Base-by-base conservation (phyloP, 1,284 basidiomycete species). In the Xerocomus minutiporus region DNA sequence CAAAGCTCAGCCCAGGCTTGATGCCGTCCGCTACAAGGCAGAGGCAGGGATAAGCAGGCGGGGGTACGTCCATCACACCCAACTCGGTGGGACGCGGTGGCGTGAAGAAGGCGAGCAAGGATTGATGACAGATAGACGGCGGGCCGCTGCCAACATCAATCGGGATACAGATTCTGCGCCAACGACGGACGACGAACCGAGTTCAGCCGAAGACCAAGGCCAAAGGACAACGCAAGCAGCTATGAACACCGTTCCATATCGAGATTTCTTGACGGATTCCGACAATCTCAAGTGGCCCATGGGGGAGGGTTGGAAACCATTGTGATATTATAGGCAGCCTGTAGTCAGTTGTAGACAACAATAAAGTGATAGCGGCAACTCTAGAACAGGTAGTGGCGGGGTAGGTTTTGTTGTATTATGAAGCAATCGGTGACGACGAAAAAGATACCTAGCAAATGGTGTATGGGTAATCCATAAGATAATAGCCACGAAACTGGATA, bases 1-100 rank as follows among this genome's bases (percentile, higher is more conserved):
- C 7, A 74, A 71, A 40, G 62, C 74, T 1, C 73, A 74, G 55
- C 78, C 78, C 0, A 73, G 67, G 32, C 56, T 81, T 6, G 79
- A 81, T 32, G 76, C 74, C n/a, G 84, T 81, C 34, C 68, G 82
- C 55, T 87, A 79, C 66, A 86, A 86, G 67, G 84, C 84, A 0
- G 84, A 86, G 65, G 84, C 84, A 20, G 84, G 84, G 20, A 61
- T 86, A 38, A 80, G 74, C 54, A 71, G 71, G 56, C 72, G 82
- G 8, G 84, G 84, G 42, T 86, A 79, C 59, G 75, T 86, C 34
- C 66, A 67, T 59, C 66, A 64, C 54, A 41, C 60, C 25, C 59
- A 61, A 9, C 36, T 61, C 45, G 62, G 61, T 48, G 58, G 57
- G 47, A 53, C 55, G 12, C 58, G 63, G 59, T 59, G 61, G 65